phyloP scores from a whole-genome alignment of 192 early-diverging fungal species.

The Dispira simplex region DNA sequence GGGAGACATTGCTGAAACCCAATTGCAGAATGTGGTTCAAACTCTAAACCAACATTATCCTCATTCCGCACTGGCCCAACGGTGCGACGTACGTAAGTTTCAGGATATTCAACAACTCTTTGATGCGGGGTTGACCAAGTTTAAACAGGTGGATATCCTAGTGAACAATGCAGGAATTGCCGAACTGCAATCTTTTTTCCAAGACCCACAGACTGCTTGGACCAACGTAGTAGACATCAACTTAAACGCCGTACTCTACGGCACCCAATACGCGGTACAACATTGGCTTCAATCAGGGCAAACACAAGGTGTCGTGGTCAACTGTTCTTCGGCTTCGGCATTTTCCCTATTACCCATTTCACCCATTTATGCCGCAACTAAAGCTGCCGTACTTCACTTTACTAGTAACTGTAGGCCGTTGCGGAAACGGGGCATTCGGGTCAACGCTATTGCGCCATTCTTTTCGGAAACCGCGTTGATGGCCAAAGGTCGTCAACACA shows the following conservation, averaged over 20 bases:
- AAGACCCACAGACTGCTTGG: constrained; percentile 24
- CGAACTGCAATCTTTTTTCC: constrained; percentile 25
- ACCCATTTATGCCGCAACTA: constrained; percentile 62
- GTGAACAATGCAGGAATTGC: constrained; percentile 50
- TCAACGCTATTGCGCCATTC: constrained; percentile 47
- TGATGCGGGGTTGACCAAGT: neutral
- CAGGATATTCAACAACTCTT: neutral
- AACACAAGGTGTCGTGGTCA: constrained; percentile 51
- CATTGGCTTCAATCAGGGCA: constrained; percentile 27
- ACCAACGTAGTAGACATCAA: constrained; percentile 54
- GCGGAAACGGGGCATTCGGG: constrained; percentile 28
- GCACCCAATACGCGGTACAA: constrained; percentile 53
- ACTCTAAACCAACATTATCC: neutral
- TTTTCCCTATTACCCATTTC: constrained; percentile 33
- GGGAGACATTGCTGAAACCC: neutral
- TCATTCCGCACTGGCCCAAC: constrained; percentile 1
- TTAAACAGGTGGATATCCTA: constrained; percentile 28
- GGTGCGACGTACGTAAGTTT: constrained; percentile 3
- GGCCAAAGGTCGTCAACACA: constrained; percentile 16
- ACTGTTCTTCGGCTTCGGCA: constrained; percentile 61
- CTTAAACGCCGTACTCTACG: constrained; percentile 54
- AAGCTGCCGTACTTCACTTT: constrained; percentile 55
- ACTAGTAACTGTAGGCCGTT: constrained; percentile 30
- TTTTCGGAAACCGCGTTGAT: constrained; percentile 37
- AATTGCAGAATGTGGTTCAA: neutral